Evolutionary conservation across 768 basidiomycete species (phyloP), one percentile per base, ranked within the genome.

Genomic region (Pleurotus sapidus): DNA sequence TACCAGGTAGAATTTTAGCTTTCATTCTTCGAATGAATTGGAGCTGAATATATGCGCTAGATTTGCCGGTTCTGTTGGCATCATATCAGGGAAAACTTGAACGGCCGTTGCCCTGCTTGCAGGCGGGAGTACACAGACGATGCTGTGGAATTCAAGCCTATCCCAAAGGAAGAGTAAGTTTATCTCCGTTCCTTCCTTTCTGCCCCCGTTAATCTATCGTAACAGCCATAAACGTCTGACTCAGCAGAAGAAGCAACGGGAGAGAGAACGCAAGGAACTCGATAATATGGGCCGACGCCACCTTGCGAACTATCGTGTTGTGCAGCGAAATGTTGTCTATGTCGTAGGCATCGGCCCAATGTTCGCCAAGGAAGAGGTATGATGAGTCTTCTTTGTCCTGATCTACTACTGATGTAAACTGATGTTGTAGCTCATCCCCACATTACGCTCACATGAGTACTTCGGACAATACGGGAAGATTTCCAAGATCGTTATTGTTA

Each of bases 61-160:
- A 93, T 99, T 63, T 99, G 97, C 72, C 89, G 94, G 57, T 99
- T 99, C 77, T 99, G 97, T 73, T 98, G 95, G 86, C 93, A 99
- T 74, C 95, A 98, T 74, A 96, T 97, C 80, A 89, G 91, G 76
- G 86, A 92, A 74, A 93, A 97, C 74, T 80, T 96, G 60, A 98
- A 98, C 70, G 88, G 94, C 61, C 87, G 93, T 49, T 99, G 97
- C 70, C 97, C 97, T 39, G 97, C 97, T 17, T 99, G 97, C 74
- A 82, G 97, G 65, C 80, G 95, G 62, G 82, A 90, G 56, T 98
- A 98, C 68, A 89, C 91, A 7, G 94, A 98, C 62, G 92, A 97
- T 56, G 82, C 87, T 42, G 89, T 97, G 34, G 93, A 98, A 70
- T 97, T 96, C 76, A 97, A 94, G 70, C 87, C 97, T 47, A 89